phyloP scores from a whole-genome alignment of 495 filamentous ascomycete genomes.

The Neurospora africana region DNA sequence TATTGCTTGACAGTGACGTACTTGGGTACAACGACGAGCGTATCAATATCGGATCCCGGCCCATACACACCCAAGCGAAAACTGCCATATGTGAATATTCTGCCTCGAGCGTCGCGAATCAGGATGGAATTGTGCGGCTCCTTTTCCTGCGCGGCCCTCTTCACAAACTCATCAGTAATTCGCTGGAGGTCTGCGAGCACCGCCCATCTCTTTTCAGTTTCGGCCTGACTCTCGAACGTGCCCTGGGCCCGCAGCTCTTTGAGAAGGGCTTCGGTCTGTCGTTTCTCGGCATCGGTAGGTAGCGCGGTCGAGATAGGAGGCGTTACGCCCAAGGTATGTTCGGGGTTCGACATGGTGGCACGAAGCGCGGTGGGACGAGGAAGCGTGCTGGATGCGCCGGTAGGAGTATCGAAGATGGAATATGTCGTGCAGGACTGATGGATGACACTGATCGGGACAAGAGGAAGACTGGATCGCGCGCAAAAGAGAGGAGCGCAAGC shows the following conservation, averaged over 20 bases:
- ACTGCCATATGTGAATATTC: conserved; percentile 91
- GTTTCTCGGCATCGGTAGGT: conserved; percentile 64
- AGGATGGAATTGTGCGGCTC: conserved; percentile 66
- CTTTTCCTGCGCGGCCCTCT: conserved; percentile 56
- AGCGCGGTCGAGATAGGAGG: conserved; percentile 66
- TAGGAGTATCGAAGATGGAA: not conserved
- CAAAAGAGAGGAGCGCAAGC: not conserved
- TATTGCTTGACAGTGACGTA: conserved; percentile 82
- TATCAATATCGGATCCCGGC: conserved; percentile 95
- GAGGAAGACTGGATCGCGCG: not conserved
- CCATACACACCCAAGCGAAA: conserved; percentile 90
- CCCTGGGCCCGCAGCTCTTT: conserved; percentile 76
- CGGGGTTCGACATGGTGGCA: conserved; percentile 14
- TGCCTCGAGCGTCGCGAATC: conserved; percentile 71
- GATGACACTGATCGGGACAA: not conserved
- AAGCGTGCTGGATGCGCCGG: not conserved
- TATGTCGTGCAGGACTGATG: not conserved
- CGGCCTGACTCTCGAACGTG: conserved; percentile 73
- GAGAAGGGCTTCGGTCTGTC: conserved; percentile 65
- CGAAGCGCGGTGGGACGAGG: not conserved
- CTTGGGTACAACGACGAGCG: conserved; percentile 79
- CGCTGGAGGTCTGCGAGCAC: conserved; percentile 64
- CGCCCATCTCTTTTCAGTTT: conserved; percentile 54
- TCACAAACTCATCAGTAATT: conserved; percentile 76
- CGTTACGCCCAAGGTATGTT: conserved; percentile 62